Conservation (phyloP, 2,329 filamentous ascomycete species). For the Monosporascus sp. region DNA sequence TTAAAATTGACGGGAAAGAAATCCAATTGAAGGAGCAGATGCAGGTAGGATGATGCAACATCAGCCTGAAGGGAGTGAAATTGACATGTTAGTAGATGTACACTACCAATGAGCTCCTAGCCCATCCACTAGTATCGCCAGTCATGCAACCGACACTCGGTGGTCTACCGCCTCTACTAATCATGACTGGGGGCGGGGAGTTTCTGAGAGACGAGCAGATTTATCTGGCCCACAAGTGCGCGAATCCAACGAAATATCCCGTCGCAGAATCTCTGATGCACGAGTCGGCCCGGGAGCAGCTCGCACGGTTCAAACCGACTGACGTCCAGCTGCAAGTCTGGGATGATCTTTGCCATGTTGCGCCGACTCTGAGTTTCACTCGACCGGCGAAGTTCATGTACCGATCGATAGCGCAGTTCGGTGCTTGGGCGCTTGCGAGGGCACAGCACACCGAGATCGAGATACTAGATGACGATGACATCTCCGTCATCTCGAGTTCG, state of each 20-base stretch:
- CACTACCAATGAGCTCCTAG: conserved; percentile 76
- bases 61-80: background rate
- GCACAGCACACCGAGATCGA: conserved; percentile 77
- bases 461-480: conserved; percentile 71
- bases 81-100: conserved; percentile 45
- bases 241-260: conserved; percentile 72
- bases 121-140: conserved; percentile 86
- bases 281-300: conserved; percentile 51
- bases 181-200: conserved; percentile 85
- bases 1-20: conserved; percentile 64
- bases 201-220: conserved; percentile 91
- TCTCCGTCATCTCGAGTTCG: conserved; percentile 67
- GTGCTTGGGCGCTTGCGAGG: conserved; percentile 80
- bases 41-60: conserved; percentile 50
- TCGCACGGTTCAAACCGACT: conserved; percentile 71
- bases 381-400: conserved; percentile 97
- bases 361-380: conserved; percentile 90
- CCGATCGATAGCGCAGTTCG: conserved; percentile 84
- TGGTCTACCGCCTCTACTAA: conserved; percentile 79
- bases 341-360: conserved; percentile 92
- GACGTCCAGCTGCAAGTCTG: conserved; percentile 93
- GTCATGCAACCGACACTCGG: conserved; percentile 83
- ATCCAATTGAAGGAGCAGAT: conserved; percentile 85
- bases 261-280: conserved; percentile 60
- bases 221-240: conserved; percentile 90